phyloP scores from a whole-genome alignment of 2,329 filamentous ascomycete species.

The Colletotrichum spaethianum region DNA sequence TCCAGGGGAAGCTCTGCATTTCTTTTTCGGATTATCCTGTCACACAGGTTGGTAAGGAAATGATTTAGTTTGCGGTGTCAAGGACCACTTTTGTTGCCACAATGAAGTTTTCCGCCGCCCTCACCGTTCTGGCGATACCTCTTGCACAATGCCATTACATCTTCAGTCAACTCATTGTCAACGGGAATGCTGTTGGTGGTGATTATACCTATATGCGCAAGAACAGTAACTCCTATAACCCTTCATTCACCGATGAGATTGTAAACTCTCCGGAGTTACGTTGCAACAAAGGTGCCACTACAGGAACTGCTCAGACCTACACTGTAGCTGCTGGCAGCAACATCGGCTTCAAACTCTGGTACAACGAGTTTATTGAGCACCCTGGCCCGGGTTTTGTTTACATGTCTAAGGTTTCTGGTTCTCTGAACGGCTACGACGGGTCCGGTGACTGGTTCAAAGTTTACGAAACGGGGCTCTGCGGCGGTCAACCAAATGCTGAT shows the following conservation, averaged over 20 bases:
- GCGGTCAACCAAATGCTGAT: constrained; percentile 21
- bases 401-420: constrained; percentile 16
- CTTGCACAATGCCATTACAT: constrained; percentile 41
- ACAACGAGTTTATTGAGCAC: constrained; percentile 18
- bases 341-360: constrained; percentile 29
- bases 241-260: constrained; percentile 3
- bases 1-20: too few relatives aligned
- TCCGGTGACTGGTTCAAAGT: constrained; percentile 47
- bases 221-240: constrained; percentile 29
- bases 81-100: too few relatives aligned
- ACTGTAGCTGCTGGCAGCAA: constrained; percentile 16
- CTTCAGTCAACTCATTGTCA: constrained; percentile 42
- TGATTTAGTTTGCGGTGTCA: rapidly evolving
- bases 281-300: constrained; percentile 21
- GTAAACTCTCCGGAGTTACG: constrained; percentile 14
- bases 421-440: constrained; percentile 37
- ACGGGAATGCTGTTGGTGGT: constrained; percentile 39
- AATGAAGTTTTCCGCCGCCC: not conserved
- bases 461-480: constrained; percentile 16
- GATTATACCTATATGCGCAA: constrained; percentile 39
- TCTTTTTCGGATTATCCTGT: too few relatives aligned
- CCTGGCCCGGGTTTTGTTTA: constrained; percentile 36
- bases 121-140: not conserved
- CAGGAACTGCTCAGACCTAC: constrained; percentile 10
- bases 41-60: too few relatives aligned